Evolutionary conservation across 768 basidiomycete species (phyloP).

Genomic region (Tricholoma sp.): DNA sequence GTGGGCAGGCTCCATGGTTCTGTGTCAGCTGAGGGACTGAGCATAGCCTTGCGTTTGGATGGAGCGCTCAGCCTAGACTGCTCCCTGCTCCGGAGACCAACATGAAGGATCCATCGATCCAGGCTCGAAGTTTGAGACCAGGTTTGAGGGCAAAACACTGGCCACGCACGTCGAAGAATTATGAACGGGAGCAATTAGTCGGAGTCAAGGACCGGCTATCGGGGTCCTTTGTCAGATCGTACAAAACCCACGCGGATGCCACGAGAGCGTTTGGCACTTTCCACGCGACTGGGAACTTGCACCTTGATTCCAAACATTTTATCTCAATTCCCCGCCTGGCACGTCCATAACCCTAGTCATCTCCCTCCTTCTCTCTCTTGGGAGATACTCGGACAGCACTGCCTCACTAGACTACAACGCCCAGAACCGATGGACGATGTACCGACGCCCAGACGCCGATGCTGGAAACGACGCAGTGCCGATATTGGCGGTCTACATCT

Average conservation of each 20-base stretch:
- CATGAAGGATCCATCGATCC: too few species aligned
- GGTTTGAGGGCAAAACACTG: neutral
- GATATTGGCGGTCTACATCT: constrained; percentile 88
- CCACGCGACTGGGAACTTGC: constrained; percentile 35
- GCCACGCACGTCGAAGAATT: neutral
- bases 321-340: constrained; percentile 7
- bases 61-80: too few species aligned
- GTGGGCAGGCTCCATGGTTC: too few species aligned
- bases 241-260: constrained; percentile 38
- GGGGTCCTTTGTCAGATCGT: constrained; percentile 19
- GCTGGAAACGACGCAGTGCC: constrained; percentile 64
- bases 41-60: too few species aligned
- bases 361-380: constrained; percentile 7
- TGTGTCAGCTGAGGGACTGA: too few species aligned
- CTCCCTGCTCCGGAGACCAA: too few species aligned
- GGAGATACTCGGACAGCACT: neutral
- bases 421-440: constrained; percentile 8
- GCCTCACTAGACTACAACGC: constrained; percentile 7
- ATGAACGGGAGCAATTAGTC: neutral
- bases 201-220: constrained; percentile 8
- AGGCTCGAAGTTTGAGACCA: neutral
- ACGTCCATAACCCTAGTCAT: neutral
- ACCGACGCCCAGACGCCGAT: constrained; percentile 3
- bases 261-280: constrained; percentile 36
- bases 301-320: constrained; percentile 15